A percentile compares a stretch with the other conserved stretches of the same genome.
phyloP scores from a whole-genome alignment of 2,329 filamentous ascomycete genomes.

The Aspergillus unguis region DNA sequence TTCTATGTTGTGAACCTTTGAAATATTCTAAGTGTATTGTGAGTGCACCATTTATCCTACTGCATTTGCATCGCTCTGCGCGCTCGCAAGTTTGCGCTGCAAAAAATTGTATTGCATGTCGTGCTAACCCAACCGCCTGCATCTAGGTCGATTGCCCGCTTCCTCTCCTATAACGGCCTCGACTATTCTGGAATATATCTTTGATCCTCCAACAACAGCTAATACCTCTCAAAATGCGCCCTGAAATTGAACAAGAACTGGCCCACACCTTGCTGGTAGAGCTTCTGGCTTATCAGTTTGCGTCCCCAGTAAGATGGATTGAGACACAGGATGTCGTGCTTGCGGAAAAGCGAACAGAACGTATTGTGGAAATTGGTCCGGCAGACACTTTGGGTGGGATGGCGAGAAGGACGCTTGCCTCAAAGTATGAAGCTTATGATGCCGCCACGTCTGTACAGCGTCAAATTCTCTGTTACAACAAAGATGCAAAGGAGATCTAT shows the following conservation, averaged over 20 bases:
- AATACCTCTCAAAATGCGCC: constrained; percentile 68
- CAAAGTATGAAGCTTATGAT: constrained; percentile 98
- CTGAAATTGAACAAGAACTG: constrained; percentile 98
- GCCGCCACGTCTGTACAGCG: constrained; percentile 93
- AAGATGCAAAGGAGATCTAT: constrained; percentile 98
- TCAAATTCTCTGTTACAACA: constrained; percentile 99
- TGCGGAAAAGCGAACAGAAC: constrained; percentile 90
- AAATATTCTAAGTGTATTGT: not conserved
- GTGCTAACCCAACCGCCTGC: not conserved
- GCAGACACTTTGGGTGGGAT: constrained; percentile 96
- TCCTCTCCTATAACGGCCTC: not conserved
- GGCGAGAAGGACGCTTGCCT: constrained; percentile 91
- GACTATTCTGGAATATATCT: not conserved
- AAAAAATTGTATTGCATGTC: not conserved
- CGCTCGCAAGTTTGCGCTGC: not conserved
- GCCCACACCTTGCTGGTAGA: constrained; percentile 97
- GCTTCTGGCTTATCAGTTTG: constrained; percentile 98
- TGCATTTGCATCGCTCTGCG: not conserved
- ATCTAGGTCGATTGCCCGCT: not conserved
- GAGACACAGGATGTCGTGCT: constrained; percentile 99
- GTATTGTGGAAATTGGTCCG: constrained; percentile 95
- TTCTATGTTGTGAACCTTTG: constrained; percentile 3
- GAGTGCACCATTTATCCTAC: not conserved
- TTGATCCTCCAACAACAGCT: not conserved
- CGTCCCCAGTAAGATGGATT: constrained; percentile 98